Conservation (phyloP, 306 rosid species). For the Cyclanthera cordifolia region DNA sequence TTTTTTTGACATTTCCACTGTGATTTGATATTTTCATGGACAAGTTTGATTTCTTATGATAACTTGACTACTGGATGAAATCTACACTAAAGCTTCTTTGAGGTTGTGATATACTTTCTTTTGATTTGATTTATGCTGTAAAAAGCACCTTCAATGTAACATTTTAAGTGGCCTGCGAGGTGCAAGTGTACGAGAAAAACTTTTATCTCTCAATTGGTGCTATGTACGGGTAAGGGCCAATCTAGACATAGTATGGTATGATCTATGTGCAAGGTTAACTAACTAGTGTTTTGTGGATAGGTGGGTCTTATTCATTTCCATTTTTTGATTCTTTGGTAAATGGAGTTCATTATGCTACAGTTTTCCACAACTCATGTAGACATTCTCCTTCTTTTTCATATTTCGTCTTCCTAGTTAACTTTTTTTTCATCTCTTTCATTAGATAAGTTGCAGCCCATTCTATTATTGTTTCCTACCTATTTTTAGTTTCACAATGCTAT, state of each 20-base stretch:
- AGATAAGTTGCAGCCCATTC: background rate
- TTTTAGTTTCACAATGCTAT: background rate
- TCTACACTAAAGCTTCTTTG: background rate
- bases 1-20: background rate
- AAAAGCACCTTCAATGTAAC: background rate
- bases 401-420: no score
- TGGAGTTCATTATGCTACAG: no score
- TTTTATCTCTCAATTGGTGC: background rate
- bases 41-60: constrained; percentile 3
- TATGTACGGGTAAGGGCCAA: background rate
- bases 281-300: no score
- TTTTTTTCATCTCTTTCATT: background rate
- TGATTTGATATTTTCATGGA: background rate
- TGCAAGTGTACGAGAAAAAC: background rate
- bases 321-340: no score
- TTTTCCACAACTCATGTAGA: no score
- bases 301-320: no score
- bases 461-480: background rate
- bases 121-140: background rate
- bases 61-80: background rate
- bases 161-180: background rate
- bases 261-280: background rate
- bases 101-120: background rate
- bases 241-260: background rate
- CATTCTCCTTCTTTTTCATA: no score